Percentiles rank a stretch among this genome's conserved stretches.
Evolutionary conservation across 768 basidiomycete species (phyloP).

Genomic region (Lactarius evosmus): DNA sequence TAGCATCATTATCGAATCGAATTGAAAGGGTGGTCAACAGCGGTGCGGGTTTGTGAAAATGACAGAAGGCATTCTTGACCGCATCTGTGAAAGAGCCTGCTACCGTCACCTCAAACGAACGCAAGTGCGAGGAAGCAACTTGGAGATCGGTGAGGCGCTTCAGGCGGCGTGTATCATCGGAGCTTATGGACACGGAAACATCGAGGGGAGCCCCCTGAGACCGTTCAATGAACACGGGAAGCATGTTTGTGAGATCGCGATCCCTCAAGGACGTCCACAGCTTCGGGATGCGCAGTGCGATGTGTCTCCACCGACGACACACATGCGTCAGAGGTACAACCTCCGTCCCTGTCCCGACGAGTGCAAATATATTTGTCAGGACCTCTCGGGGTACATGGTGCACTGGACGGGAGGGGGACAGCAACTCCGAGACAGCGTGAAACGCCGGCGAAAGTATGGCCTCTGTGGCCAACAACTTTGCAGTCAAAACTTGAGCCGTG

Average conservation of each 20-base stretch:
- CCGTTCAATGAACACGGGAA: slow-evolving; percentile 9
- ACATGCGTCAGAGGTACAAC: slow-evolving; percentile 5
- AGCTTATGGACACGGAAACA: neutral
- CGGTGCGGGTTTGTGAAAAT: slow-evolving; percentile 6
- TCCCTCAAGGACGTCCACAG: slow-evolving; percentile 7
- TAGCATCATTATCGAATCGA: slow-evolving; percentile 8
- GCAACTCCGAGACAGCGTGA: slow-evolving; percentile 2
- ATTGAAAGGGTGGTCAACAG: slow-evolving; percentile 5
- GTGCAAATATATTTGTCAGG: slow-evolving; percentile 1
- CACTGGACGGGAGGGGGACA: slow-evolving; percentile 7
- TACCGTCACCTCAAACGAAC: slow-evolving; percentile 9
- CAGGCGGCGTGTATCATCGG: slow-evolving; percentile 1
- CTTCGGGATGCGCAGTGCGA: slow-evolving; percentile 5
- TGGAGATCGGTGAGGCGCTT: slow-evolving; percentile 13
- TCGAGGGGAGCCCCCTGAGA: slow-evolving; percentile 3
- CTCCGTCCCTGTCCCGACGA: slow-evolving; percentile 14
- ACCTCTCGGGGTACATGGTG: slow-evolving; percentile 6
- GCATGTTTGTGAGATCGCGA: slow-evolving; percentile 8
- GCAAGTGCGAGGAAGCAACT: slow-evolving; percentile 10
- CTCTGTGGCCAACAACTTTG: slow-evolving; percentile 10
- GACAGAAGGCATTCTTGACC: neutral
- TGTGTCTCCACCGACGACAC: slow-evolving; percentile 12
- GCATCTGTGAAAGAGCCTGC: slow-evolving; percentile 6
- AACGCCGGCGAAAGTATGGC: slow-evolving; percentile 15
- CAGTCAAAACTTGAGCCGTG: neutral